Evolutionary conservation across 1,284 basidiomycete genomes (phyloP).

Genomic region (Vanrija sp.): DNA sequence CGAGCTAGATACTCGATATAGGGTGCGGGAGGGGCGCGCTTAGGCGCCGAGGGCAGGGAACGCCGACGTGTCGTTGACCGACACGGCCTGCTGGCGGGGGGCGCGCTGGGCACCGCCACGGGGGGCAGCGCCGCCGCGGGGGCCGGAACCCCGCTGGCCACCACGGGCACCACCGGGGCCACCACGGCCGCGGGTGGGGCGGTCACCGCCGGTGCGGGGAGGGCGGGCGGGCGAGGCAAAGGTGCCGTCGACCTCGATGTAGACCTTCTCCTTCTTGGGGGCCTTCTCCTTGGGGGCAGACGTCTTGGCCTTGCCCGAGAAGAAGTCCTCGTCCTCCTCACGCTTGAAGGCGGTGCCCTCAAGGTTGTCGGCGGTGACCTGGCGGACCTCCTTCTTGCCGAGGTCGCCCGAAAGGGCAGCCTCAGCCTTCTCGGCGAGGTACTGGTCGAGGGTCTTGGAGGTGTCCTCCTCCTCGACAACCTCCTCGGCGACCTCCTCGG

Average conservation of each 20-base stretch:
- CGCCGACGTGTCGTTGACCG: conserved; percentile 71
- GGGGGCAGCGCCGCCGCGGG: conserved; percentile 49
- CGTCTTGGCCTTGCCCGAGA: conserved; percentile 41
- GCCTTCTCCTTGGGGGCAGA: conserved; percentile 30
- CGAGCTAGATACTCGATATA: background rate
- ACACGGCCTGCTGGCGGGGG: conserved; percentile 48
- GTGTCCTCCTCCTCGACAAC: conserved; percentile 86
- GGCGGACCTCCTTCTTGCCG: conserved; percentile 30
- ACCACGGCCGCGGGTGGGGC: conserved; percentile 25
- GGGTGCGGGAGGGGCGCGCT: conserved; percentile 2
- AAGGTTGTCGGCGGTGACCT: conserved; percentile 29
- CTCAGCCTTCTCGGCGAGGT: conserved; percentile 47
- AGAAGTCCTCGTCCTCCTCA: conserved; percentile 45
- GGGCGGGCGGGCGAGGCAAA: conserved; percentile 43
- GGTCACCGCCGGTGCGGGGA: conserved; percentile 22
- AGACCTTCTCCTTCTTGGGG: conserved; percentile 49
- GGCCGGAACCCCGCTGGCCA: conserved; percentile 19
- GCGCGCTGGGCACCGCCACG: conserved; percentile 48
- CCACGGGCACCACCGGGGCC: conserved; percentile 31
- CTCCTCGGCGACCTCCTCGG: conserved; percentile 28
- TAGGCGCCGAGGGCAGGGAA: conserved; percentile 68
- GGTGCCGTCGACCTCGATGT: conserved; percentile 48
- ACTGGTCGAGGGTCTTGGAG: conserved; percentile 57
- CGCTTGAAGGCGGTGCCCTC: conserved; percentile 44
- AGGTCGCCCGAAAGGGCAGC: conserved; percentile 26